Percentiles rank a stretch among this genome's conserved stretches.
phyloP scores from a whole-genome alignment of 768 basidiomycete genomes.

The Tulasnella sp. region DNA sequence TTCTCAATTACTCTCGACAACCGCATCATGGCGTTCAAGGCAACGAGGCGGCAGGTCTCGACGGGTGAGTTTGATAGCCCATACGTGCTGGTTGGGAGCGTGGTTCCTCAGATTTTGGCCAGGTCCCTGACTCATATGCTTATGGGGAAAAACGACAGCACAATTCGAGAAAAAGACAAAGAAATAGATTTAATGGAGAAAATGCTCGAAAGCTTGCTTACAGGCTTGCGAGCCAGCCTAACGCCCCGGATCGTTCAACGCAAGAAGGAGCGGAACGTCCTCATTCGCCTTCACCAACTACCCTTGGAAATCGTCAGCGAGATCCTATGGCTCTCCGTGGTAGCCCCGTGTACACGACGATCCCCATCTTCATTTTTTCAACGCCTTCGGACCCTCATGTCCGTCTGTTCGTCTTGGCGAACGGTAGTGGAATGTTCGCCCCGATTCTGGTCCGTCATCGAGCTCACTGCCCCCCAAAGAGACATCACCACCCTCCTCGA shows the following conservation, averaged over 20 bases:
- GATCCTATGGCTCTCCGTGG: neutral
- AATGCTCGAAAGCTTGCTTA: neutral
- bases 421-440: neutral
- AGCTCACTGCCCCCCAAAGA: neutral
- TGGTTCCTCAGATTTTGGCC: neutral
- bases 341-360: neutral
- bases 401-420: neutral
- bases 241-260: neutral
- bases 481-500: neutral
- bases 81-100: too few relatives aligned
- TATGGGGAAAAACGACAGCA: neutral
- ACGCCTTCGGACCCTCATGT: neutral
- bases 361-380: neutral
- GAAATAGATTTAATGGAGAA: neutral
- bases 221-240: neutral
- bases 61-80: neutral
- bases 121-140: neutral
- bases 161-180: neutral
- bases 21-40: neutral
- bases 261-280: neutral
- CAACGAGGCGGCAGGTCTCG: neutral
- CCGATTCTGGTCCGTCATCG: neutral
- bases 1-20: neutral
- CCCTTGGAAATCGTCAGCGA: neutral
- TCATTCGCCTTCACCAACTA: neutral